Evolutionary conservation across 495 filamentous ascomycete species (phyloP), one percentile per base, ranked within the genome.

Genomic region (Clohesyomyces aquaticus): DNA sequence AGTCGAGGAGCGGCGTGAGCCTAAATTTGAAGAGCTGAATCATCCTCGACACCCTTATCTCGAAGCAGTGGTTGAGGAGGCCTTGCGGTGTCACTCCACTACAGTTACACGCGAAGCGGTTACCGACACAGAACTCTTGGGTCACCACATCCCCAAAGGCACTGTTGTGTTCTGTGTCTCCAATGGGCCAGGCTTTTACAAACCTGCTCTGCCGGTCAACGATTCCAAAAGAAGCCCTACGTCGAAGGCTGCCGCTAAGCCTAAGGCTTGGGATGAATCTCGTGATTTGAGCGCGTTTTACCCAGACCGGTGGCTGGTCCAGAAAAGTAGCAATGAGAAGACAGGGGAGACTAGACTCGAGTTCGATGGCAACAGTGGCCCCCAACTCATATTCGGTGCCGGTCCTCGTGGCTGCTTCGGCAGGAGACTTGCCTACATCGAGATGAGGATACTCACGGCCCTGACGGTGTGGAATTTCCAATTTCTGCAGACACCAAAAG

Each of bases 231-330:
- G 14, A 32, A 12, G 53, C 29, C 27, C 11, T 6, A 18, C 53
- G 26, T 38, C 53, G 27, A 16, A 10, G 4, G 19, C 14, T 14
- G 19, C 45, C 18, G 18, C 11, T 6, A 8, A 12, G 10, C 19
- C 9, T 8, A 19, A 19, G 9, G 29, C 6, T 11, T 56, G 53
- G 29, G 53, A 42, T 25, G 53, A 56, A 32, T 12, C 27, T 12
- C 26, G 29, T 16, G 53, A 56, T 21, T 10, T 56, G 53, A 10
- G 4, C 14, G 21, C 29, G 41, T 59, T 59, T 28, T 23, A 50
- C 6, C 55, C 55, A 19, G 55, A 59, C 41, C 55, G 55, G 8
- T 59, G 55, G 55, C 45, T 59, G 11, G 4, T n/a, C 27, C 4
- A 42, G 6, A 56, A 56, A 21, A 25, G 29, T 10, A 32, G 19